These are phyloP conservation scores for Pseudotulostoma volvatum DNA, from an alignment of 495 filamentous ascomycete genomes.

Conservation along the genomic window DNA sequence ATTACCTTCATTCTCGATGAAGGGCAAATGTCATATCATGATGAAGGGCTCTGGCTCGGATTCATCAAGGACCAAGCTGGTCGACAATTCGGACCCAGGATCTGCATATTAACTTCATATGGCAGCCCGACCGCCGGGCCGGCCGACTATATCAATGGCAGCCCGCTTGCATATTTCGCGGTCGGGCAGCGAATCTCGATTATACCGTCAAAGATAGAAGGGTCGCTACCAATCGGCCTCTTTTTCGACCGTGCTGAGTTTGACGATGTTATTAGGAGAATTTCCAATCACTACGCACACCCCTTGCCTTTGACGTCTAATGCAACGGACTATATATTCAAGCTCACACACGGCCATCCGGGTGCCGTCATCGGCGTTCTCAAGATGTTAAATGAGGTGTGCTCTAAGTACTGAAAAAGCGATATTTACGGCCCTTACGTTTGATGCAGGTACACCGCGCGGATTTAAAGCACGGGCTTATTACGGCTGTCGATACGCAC, in stretches of 20 bases:
- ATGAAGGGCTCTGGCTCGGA: background rate
- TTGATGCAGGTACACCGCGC: background rate
- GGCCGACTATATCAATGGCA: background rate
- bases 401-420: too few relatives aligned
- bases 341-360: slow-evolving; percentile 7
- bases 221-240: slow-evolving; percentile 5
- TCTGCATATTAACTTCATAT: slow-evolving; percentile 9
- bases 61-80: background rate
- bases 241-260: slow-evolving; percentile 8
- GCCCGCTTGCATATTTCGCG: slow-evolving; percentile 1
- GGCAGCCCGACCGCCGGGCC: slow-evolving; percentile 5
- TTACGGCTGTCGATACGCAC: background rate
- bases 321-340: slow-evolving; percentile 6
- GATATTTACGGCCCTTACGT: slow-evolving; percentile 6
- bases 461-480: slow-evolving; percentile 1
- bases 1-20: slow-evolving; percentile 1
- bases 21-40: slow-evolving; percentile 1
- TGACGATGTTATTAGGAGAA: slow-evolving; percentile 4
- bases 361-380: too few relatives aligned
- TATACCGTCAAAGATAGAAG: slow-evolving; percentile 1
- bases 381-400: too few relatives aligned
- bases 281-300: background rate
- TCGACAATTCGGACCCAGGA: background rate
- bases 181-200: slow-evolving; percentile 6
- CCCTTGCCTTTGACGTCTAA: background rate